phyloP scores from a whole-genome alignment of 768 basidiomycete species.

The Lactarius sanguifluus region DNA sequence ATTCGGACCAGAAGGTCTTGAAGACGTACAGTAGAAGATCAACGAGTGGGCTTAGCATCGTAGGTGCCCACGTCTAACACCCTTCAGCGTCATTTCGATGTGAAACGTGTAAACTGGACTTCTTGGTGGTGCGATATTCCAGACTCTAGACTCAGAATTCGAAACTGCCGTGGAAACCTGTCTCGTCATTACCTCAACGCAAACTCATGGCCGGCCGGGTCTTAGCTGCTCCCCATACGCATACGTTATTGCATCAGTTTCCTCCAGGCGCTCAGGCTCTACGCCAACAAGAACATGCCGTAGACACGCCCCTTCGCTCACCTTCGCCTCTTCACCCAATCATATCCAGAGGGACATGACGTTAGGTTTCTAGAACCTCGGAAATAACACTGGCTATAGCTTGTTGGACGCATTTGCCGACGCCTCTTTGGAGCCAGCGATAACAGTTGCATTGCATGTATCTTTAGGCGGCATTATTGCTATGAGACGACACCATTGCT shows the following conservation, averaged over 20 bases:
- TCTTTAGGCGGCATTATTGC: not conserved
- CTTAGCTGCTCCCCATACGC: not conserved
- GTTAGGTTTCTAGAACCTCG: not conserved
- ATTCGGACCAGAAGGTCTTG: not conserved
- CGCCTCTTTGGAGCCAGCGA: not conserved
- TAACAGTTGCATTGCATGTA: not conserved
- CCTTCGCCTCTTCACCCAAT: not conserved
- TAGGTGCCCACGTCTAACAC: not conserved
- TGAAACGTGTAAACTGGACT: not conserved
- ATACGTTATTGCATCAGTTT: not conserved
- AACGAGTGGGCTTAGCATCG: not conserved
- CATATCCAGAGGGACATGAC: not conserved
- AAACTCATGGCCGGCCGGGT: constrained; percentile 1
- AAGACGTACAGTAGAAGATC: not conserved
- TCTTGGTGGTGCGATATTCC: not conserved
- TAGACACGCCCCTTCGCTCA: not conserved
- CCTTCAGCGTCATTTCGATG: not conserved
- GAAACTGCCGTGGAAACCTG: not conserved
- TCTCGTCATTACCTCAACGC: not conserved
- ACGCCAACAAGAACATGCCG: not conserved
- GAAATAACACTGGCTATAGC: not conserved
- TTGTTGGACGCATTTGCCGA: not conserved
- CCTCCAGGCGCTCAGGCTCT: not conserved
- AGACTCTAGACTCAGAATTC: not conserved
- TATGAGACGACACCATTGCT: not conserved